Percentiles rank a stretch among this genome's conserved stretches.
phyloP scores from a whole-genome alignment of 805 yeast species.

The Brettanomyces naardenensis region DNA sequence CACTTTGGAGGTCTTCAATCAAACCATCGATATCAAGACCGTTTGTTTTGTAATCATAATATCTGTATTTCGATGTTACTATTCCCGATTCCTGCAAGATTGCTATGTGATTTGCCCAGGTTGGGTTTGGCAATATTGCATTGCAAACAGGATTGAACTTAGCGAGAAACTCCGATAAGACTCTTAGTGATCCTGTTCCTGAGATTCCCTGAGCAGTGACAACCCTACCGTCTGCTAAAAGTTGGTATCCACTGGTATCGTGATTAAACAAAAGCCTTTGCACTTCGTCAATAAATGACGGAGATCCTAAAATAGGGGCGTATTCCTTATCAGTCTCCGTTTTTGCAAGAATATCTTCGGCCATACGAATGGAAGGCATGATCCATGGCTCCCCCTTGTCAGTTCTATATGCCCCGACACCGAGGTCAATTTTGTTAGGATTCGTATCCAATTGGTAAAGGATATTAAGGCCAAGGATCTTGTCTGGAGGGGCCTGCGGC shows the following conservation, averaged over 20 bases:
- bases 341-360: conserved; percentile 42
- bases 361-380: conserved; percentile 64
- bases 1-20: conserved; percentile 46
- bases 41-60: conserved; percentile 58
- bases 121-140: conserved; percentile 77
- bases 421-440: conserved; percentile 49
- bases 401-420: conserved; percentile 94
- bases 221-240: conserved; percentile 54
- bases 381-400: conserved; percentile 83
- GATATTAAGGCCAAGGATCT: conserved; percentile 73
- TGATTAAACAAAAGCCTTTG: conserved; percentile 66
- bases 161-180: conserved; percentile 70
- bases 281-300: conserved; percentile 58
- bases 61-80: conserved; percentile 52
- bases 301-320: conserved; percentile 77
- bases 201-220: conserved; percentile 84
- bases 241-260: conserved; percentile 46
- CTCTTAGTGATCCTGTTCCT: conserved; percentile 91
- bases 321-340: conserved; percentile 70
- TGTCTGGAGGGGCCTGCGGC: conserved; percentile 69
- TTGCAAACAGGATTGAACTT: conserved; percentile 44
- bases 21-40: conserved; percentile 59
- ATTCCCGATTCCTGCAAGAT: conserved; percentile 73
- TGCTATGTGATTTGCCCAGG: conserved; percentile 91
- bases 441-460: conserved; percentile 61